Base-by-base conservation (phyloP, 2,329 filamentous ascomycete species). In the Pseudocercospora crystallina region DNA sequence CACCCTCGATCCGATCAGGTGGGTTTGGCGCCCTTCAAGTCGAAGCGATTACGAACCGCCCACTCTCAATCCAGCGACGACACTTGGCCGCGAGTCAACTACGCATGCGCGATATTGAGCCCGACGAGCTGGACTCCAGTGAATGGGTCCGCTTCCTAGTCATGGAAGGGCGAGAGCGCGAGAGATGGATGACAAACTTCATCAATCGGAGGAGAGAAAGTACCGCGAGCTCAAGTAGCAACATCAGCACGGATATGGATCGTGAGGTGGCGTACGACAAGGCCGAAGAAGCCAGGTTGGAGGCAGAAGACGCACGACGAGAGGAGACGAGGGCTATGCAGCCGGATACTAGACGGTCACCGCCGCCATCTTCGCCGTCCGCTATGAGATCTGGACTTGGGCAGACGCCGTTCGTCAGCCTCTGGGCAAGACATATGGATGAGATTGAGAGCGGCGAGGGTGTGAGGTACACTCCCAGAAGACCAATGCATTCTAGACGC, bases 111-210 rank as follows among this genome's bases (percentile, higher is more conserved):
- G 61, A 65, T 32, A 67, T 68, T 56, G 65, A 68, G 47, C 65
- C 65, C 5, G 61, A 67, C 30, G 65, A 68, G 49, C 53, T 68
- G 34, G 61, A 54, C 53, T 61, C 58, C 5, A 63, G 61, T 49
- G 65, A 68, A 50, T 68, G 65, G 65, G 62, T 68, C 20, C 58
- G 58, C 20, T 68, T 68, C 57, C 59, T 68, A 14, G 65, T 65
- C 20, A 68, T 68, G 65, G 60, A 62, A 29, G 60, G 60, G 36
- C 44, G 52, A 42, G 65, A 67, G 54, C 60, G 65, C n/a, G 65
- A 68, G 2, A 49, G 65, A 20, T 68, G 65, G 62, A 67, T 68
- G 29, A 49, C 59, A 8, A 55, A 61, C 29, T 67, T 67, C 49
- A 50, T 51, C 8, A 51, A 61, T n/a, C 54, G 61, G 43, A 44